Base-by-base conservation (phyloP, 352 stramenopile genomes). In the Aphanomyces cochlioides region DNA sequence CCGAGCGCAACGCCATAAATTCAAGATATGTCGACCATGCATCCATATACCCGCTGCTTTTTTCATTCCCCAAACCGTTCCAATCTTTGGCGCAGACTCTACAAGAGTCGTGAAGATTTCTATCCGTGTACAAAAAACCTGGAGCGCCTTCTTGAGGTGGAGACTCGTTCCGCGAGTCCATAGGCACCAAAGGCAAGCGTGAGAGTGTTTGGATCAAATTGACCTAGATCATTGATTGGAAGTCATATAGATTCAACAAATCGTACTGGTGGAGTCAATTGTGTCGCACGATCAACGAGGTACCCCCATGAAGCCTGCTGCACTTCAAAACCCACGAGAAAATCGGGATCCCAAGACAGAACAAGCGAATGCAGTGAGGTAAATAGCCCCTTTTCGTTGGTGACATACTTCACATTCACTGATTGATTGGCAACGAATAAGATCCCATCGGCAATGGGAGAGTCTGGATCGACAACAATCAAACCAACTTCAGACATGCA, bases 31-130 rank as follows among this genome's bases (percentile, higher is more conserved):
- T 12, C 93, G 81, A 0, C 92, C 92, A 47, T 93, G 85, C 43
- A 98, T 78, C 88, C 89, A 97, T 41, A 97, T 70, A 0, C 91
- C 90, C 15, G 88, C 87, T 12, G 88, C 85, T 63, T 94, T 95
- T 37, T 83, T 90, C 34, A 92, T 78, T 45, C 85, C 85, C 82
- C 85, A 93, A 1, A 69, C 77, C 38, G 84, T 90, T n/a, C 84
- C 87, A 47, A 93, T 88, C 7, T 74, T 68, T 21, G 76, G 77
- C 2, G 66, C 74, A 19, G 67, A 71, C 0, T 78, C 50, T 75
- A 67, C 0, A 78, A 73, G 8, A 57, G 74, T 19, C 13, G n/a
- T 53, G 45, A 19, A 28, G 28, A 28, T 28, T 28, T 28, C 28
- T 28, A 28, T 28, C 28, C 28, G 28, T 28, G 28, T 28, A 28